Evolutionary conservation across 2,329 filamentous ascomycete genomes (phyloP).

Genomic region (Pseudogymnoascus sp.): DNA sequence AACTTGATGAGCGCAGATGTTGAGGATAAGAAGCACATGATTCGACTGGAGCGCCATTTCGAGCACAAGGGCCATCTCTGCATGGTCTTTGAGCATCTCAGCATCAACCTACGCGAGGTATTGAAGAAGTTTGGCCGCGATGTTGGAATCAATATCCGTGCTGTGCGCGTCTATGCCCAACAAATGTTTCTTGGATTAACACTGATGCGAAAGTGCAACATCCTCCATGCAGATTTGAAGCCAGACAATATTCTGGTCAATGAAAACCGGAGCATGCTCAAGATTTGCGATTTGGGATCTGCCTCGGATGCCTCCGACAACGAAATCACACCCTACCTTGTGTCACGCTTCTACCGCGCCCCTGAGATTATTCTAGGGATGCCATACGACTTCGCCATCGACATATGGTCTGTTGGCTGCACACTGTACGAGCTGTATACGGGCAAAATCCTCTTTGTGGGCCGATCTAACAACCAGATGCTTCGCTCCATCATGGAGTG

Average conservation of each 20-base stretch:
- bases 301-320: conserved; percentile 86
- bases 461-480: conserved; percentile 97
- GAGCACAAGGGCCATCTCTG: conserved; percentile 94
- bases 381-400: conserved; percentile 86
- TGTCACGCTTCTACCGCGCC: conserved; percentile 94
- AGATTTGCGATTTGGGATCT: conserved; percentile 95
- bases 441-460: conserved; percentile 93
- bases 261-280: conserved; percentile 73
- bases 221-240: conserved; percentile 93
- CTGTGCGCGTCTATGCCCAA: conserved; percentile 81
- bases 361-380: conserved; percentile 97
- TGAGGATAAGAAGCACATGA: conserved; percentile 84
- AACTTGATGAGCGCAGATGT: conserved; percentile 80
- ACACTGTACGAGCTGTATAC: conserved; percentile 96
- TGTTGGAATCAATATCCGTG: conserved; percentile 80
- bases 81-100: conserved; percentile 93
- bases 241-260: conserved; percentile 96
- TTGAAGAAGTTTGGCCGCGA: conserved; percentile 94
- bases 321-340: conserved; percentile 87
- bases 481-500: conserved; percentile 93
- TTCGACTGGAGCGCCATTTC: conserved; percentile 79
- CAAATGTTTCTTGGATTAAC: conserved; percentile 89
- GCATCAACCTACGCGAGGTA: conserved; percentile 87
- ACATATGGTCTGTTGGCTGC: conserved; percentile 97
- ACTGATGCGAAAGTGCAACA: conserved; percentile 83